Base-by-base conservation (phyloP, 2,329 filamentous ascomycete genomes). In the Talaromyces sp. region DNA sequence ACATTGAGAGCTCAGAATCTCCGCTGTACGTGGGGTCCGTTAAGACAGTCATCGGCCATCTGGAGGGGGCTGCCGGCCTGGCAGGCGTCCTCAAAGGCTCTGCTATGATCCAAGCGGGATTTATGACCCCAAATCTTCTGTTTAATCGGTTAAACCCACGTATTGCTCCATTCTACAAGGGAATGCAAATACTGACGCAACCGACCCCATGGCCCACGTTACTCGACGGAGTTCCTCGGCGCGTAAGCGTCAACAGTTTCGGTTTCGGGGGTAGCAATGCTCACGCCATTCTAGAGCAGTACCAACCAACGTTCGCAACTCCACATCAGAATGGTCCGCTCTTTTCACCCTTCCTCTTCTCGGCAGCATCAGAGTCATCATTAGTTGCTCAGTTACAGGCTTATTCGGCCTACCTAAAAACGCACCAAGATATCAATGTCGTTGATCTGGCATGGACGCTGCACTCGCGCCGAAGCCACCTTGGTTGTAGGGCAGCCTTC, bases 401-500 rank as follows among this genome's bases (percentile, higher is more conserved):
- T 11, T 58, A 58, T n/a, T 41, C 40, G 22, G 8, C 21, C 5
- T 83, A 78, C 71, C 77, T 87, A 58, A 77, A 79, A n/a, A 73
- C 79, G 40, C 75, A 79, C 0, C 76, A 80, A 4, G 78, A 78
- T 1, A 37, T 69, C 1, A 79, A 80, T 0, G 65, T 86, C 2
- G 73, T 79, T 1, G 73, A 82, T 58, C 71, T 88, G 2, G 80
- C 84, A 0, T 87, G 86, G 70, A 84, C 73, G 73, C 51, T 70
- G 73, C 63, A 67, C 58, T 6, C 35, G 10, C 46, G 37, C n/a
- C 25, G 37, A 15, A 43, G 37, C 11, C 52, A 41, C n/a, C 19
- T 43, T 11, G n/a, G 37, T 10, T 5, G 31, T 5, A 31, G 25
- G 39, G 36, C 11, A 13, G 36, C 40, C 8, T 55, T 55, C 21